Evolutionary conservation across 1,284 basidiomycete species (phyloP).

Genomic region (Heterobasidion annosum): DNA sequence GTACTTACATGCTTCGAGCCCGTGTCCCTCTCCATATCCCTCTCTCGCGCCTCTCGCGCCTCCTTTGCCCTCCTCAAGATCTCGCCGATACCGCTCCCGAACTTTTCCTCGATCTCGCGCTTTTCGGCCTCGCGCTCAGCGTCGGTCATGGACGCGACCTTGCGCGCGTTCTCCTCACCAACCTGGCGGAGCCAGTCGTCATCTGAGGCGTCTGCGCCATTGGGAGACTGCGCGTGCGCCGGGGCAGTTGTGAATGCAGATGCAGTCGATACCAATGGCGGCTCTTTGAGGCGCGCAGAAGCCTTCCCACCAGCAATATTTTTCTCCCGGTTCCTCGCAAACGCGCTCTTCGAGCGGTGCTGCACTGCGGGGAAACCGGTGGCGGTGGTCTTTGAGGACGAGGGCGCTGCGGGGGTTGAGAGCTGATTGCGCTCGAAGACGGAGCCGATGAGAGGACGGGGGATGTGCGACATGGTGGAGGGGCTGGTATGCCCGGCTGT

Average conservation of each 20-base stretch:
- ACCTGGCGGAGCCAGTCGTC: conserved; percentile 29
- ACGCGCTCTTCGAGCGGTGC: conserved; percentile 58
- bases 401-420: conserved; percentile 1
- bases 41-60: conserved; percentile 27
- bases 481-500: no score
- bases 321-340: conserved; percentile 34
- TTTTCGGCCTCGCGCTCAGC: conserved; percentile 48
- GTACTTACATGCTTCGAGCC: not conserved
- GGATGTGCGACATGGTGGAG: not conserved
- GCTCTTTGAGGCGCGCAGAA: not conserved
- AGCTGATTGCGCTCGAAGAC: conserved; percentile 9
- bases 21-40: conserved; percentile 2
- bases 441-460: conserved; percentile 11
- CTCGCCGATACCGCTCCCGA: conserved; percentile 56
- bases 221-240: not conserved
- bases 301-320: conserved; percentile 12
- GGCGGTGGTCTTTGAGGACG: conserved; percentile 12
- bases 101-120: conserved; percentile 53
- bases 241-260: not conserved
- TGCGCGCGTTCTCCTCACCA: conserved; percentile 41
- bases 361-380: conserved; percentile 49
- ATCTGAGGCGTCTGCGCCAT: not conserved
- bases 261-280: conserved; percentile 8
- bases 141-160: conserved; percentile 46
- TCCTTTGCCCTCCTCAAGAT: conserved; percentile 43